A percentile compares a stretch with the other conserved stretches of the same genome.
Evolutionary conservation across 176 grass and related monocot genomes (phyloP).

Genomic region (Juncus inflexus): DNA sequence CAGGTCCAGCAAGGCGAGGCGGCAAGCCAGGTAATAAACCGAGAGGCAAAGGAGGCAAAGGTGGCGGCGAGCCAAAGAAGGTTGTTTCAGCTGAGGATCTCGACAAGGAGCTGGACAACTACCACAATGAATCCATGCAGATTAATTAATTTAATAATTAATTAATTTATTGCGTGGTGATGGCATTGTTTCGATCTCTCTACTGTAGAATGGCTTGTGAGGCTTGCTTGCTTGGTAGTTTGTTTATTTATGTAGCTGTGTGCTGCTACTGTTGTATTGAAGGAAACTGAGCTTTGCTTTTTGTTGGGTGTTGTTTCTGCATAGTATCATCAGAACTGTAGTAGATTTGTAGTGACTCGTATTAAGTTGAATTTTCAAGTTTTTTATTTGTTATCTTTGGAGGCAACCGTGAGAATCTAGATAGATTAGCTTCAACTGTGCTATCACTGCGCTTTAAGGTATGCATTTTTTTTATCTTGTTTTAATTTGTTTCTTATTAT

Average conservation of each 20-base stretch:
- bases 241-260: constrained; percentile 35
- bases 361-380: no score
- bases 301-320: constrained; percentile 54
- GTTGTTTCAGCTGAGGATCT: constrained; percentile 60
- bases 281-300: constrained; percentile 40
- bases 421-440: background rate
- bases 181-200: no score
- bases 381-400: background rate
- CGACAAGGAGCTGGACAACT: constrained; percentile 99
- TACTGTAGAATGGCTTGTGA: background rate
- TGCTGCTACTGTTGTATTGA: constrained; percentile 33
- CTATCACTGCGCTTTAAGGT: background rate
- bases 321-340: constrained; percentile 19
- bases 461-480: background rate
- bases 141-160: constrained; percentile 45
- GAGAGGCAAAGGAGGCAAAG: constrained; percentile 49
- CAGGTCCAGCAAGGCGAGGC: constrained; percentile 37
- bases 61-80: constrained; percentile 33
- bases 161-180: no score
- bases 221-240: constrained; percentile 22
- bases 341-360: no score
- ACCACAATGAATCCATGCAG: constrained; percentile 84
- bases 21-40: constrained; percentile 48
- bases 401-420: no score
- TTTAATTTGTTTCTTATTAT: background rate